Percentiles rank a stretch among this genome's conserved stretches.
Conservation (phyloP, 2,329 filamentous ascomycete species). For the Pseudocercospora cruenta region DNA sequence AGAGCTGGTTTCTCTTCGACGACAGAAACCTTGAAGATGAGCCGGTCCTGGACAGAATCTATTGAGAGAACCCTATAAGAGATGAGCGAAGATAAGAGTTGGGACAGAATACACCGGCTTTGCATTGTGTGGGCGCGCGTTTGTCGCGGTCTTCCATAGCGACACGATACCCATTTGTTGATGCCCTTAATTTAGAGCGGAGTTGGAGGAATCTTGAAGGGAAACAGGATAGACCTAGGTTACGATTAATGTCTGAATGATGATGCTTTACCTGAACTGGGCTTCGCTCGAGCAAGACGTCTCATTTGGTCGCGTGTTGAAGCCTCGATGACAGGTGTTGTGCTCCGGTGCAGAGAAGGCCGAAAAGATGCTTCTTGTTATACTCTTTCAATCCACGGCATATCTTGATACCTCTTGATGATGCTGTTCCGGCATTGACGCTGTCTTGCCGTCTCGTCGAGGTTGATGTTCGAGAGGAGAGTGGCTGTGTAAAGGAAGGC, state of each 20-base stretch:
- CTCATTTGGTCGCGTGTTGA: no score
- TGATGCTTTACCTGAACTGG: background rate
- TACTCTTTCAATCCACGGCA: background rate
- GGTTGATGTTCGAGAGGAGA: background rate
- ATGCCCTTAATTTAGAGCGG: background rate
- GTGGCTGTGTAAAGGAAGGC: conserved; percentile 1
- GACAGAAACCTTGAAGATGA: background rate
- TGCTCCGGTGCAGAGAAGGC: background rate
- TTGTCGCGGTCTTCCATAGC: conserved; percentile 8
- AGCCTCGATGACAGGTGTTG: no score
- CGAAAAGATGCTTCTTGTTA: background rate
- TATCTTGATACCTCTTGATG: background rate
- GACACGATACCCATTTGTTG: conserved; percentile 15
- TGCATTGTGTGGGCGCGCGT: conserved; percentile 8
- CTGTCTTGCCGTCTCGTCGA: background rate
- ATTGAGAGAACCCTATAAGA: background rate
- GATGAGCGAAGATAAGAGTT: background rate
- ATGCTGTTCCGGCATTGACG: background rate
- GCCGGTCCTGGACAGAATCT: background rate
- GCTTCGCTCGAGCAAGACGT: background rate
- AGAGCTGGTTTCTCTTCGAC: conserved; percentile 9
- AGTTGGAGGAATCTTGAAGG: background rate
- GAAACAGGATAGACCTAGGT: background rate
- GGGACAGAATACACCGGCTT: background rate
- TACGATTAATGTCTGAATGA: conserved; percentile 9